phyloP scores from a whole-genome alignment of 2,329 filamentous ascomycete species.

The Exophiala aquamarina region DNA sequence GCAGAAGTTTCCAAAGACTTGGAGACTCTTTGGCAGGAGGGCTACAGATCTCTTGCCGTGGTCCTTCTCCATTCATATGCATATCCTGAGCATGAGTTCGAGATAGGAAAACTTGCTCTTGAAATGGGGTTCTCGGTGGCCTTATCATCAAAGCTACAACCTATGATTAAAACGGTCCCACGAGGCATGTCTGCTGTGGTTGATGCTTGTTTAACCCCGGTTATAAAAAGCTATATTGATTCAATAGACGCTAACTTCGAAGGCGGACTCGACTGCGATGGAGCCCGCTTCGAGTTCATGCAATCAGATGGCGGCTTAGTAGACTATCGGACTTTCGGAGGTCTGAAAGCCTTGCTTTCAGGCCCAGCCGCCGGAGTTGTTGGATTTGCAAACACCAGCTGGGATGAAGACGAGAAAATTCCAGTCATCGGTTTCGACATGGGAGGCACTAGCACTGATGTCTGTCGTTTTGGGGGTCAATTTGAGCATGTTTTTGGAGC shows the following conservation, averaged over 20 bases:
- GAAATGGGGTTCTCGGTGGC: constrained; percentile 81
- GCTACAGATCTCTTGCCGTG: constrained; percentile 7
- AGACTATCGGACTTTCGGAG: constrained; percentile 63
- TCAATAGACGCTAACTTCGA: constrained; percentile 65
- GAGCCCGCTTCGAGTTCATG: constrained; percentile 86
- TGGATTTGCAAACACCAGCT: constrained; percentile 60
- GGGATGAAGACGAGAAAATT: constrained; percentile 71
- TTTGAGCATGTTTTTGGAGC: constrained; percentile 89
- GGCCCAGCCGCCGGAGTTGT: constrained; percentile 93
- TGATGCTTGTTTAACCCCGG: constrained; percentile 76
- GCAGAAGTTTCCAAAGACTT: constrained; percentile 59
- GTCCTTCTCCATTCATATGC: constrained; percentile 67
- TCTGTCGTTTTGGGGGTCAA: constrained; percentile 74
- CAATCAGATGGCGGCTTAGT: constrained; percentile 75
- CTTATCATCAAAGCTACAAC: constrained; percentile 77
- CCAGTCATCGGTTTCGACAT: constrained; percentile 88
- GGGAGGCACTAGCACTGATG: constrained; percentile 83
- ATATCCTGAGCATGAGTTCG: constrained; percentile 78
- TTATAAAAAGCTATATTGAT: constrained; percentile 72
- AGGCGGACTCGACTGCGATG: constrained; percentile 70
- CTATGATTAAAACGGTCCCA: constrained; percentile 81
- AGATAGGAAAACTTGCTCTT: constrained; percentile 74
- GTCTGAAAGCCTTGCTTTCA: constrained; percentile 79
- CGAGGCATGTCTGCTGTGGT: constrained; percentile 74
- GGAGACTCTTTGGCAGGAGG: constrained; percentile 48